Percentiles rank a stretch among this genome's conserved stretches.
These are phyloP conservation scores for Xylariaceae sp. DNA, from an alignment of 2,329 filamentous ascomycete genomes.

Conservation along the genomic window DNA sequence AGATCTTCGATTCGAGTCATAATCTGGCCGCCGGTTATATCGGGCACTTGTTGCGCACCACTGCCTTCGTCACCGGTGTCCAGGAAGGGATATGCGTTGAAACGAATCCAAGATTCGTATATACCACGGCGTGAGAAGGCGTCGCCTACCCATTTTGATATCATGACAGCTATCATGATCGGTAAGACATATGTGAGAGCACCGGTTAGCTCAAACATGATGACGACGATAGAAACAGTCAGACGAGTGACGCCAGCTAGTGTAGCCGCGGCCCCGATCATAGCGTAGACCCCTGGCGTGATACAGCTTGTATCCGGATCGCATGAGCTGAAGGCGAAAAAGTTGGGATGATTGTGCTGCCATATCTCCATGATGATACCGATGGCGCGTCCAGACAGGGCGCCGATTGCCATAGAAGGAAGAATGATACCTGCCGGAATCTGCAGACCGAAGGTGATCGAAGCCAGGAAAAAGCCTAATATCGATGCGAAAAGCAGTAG, in stretches of 20 bases:
- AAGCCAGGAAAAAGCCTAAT: conserved; percentile 80
- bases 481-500: conserved; percentile 78
- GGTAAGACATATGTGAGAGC: conserved; percentile 94
- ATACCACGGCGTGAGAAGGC: conserved; percentile 90
- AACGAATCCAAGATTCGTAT: conserved; percentile 96
- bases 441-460: conserved; percentile 88
- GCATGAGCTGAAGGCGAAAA: conserved; percentile 76
- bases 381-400: conserved; percentile 81
- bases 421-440: conserved; percentile 95
- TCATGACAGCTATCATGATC: conserved; percentile 98
- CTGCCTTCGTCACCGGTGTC: conserved; percentile 78
- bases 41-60: conserved; percentile 55
- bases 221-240: conserved; percentile 97
- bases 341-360: conserved; percentile 74
- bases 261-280: conserved; percentile 92
- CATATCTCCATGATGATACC: conserved; percentile 88
- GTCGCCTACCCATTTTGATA: conserved; percentile 97
- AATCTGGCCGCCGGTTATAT: conserved; percentile 80
- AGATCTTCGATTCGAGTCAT: conserved; percentile 94
- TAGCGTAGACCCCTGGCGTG: conserved; percentile 92
- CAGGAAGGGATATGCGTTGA: conserved; percentile 93
- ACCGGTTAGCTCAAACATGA: conserved; percentile 98
- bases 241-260: conserved; percentile 91
- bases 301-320: conserved; percentile 81
- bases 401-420: conserved; percentile 93